phyloP scores from a whole-genome alignment of 2,329 filamentous ascomycete genomes.

The Exophiala sp. region DNA sequence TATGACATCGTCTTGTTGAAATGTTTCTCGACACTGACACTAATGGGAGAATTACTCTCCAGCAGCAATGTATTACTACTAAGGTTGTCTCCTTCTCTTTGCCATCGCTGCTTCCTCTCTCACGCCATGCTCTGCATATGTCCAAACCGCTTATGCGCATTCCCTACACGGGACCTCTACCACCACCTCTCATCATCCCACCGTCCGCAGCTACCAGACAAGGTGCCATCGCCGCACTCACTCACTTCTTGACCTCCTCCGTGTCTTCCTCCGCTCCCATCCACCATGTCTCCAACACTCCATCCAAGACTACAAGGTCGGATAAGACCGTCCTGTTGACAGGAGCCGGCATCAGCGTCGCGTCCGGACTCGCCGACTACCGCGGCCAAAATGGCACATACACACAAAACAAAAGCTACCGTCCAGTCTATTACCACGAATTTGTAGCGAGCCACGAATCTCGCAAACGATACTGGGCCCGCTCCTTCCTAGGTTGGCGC shows the following conservation, averaged over 20 bases:
- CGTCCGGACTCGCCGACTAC: constrained; percentile 90
- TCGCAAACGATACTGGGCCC: constrained; percentile 90
- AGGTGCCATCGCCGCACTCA: constrained; percentile 73
- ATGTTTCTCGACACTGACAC: too few species aligned
- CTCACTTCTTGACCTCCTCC: constrained; percentile 68
- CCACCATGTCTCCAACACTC: constrained; percentile 23
- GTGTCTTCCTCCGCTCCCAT: constrained; percentile 40
- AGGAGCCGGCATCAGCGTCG: constrained; percentile 89
- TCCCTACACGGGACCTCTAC: constrained; percentile 80
- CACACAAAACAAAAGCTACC: constrained; percentile 81
- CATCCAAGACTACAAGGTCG: constrained; percentile 45
- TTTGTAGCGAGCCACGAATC: constrained; percentile 78
- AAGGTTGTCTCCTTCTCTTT: background rate
- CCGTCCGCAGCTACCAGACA: constrained; percentile 63
- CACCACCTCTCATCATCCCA: constrained; percentile 72
- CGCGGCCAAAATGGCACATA: constrained; percentile 87
- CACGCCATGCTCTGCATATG: constrained; percentile 48
- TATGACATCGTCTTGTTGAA: too few species aligned
- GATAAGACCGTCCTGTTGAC: constrained; percentile 60
- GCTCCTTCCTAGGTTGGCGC: constrained; percentile 91
- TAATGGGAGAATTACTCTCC: too few species aligned
- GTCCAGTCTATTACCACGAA: constrained; percentile 90
- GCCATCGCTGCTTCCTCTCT: constrained; percentile 1
- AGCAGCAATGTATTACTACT: too few species aligned
- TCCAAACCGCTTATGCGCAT: constrained; percentile 76